Evolutionary conservation across 164 flowering plant species (phyloP).

Genomic region (Magnolia changhungtana): DNA sequence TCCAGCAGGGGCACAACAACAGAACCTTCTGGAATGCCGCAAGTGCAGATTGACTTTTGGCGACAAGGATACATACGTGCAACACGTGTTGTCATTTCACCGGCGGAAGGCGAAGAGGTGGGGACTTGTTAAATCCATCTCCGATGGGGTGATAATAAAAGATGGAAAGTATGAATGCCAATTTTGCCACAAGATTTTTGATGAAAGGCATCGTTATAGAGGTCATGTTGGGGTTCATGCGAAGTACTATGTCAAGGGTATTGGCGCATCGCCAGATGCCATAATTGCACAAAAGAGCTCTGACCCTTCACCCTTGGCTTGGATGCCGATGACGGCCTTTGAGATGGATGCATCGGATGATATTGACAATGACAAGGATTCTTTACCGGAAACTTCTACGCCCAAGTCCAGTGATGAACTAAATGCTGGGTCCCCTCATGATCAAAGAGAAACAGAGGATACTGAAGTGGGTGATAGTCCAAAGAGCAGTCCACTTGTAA

Average conservation of each 20-base stretch:
- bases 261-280: constrained; percentile 36
- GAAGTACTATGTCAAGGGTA: constrained; percentile 42
- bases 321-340: constrained; percentile 27
- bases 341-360: constrained; percentile 49
- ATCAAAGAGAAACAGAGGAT: neutral
- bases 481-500: neutral
- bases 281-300: constrained; percentile 18
- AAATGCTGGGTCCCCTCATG: constrained; percentile 6
- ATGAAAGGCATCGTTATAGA: constrained; percentile 62
- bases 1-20: constrained; percentile 46
- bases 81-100: constrained; percentile 63
- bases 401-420: constrained; percentile 5
- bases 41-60: constrained; percentile 65
- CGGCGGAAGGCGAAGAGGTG: constrained; percentile 53
- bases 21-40: constrained; percentile 63
- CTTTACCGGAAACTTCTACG: constrained; percentile 8
- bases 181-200: constrained; percentile 70
- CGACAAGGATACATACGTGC: constrained; percentile 65
- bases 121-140: constrained; percentile 54
- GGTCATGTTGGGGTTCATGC: constrained; percentile 82
- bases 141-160: constrained; percentile 66
- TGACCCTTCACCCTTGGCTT: constrained; percentile 29
- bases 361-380: constrained; percentile 34
- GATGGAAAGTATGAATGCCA: constrained; percentile 81
- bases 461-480: neutral